These are phyloP conservation scores for Fusarium sp. DNA, from an alignment of 2,329 filamentous ascomycete genomes.

Conservation along the genomic window DNA sequence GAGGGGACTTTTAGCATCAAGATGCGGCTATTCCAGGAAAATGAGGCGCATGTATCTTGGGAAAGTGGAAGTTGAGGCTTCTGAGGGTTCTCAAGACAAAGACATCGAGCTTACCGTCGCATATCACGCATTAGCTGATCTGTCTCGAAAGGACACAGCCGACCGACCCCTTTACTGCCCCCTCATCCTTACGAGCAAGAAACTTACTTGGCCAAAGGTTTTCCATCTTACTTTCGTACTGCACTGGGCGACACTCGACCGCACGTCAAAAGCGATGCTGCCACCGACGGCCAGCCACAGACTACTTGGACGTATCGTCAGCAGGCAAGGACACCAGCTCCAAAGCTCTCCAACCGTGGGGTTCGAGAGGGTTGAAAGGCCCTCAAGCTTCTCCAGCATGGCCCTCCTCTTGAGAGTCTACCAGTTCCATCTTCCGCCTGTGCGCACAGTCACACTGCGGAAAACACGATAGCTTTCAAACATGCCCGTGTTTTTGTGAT, in stretches of 20 bases:
- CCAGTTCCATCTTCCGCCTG: not conserved
- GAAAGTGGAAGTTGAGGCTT: not conserved
- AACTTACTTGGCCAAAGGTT: not conserved
- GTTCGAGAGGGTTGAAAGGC: constrained; percentile 12
- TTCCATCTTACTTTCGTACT: not conserved
- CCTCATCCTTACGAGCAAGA: not conserved
- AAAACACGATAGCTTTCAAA: constrained; percentile 11
- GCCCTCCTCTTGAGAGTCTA: not conserved
- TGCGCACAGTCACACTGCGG: constrained; percentile 1
- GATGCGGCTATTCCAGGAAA: not conserved
- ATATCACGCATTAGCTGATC: not conserved
- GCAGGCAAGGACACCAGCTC: not conserved
- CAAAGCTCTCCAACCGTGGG: not conserved
- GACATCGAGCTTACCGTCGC: not conserved
- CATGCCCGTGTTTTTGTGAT: not conserved
- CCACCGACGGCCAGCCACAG: not conserved
- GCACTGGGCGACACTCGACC: not conserved
- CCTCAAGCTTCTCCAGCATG: not conserved
- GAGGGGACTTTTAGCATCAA: not conserved
- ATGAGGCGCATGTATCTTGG: not conserved
- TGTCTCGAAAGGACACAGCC: not conserved
- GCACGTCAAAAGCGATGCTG: not conserved
- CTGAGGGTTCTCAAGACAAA: constrained; percentile 3
- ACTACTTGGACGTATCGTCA: not conserved
- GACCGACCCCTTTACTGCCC: not conserved